A percentile compares a stretch with the other conserved stretches of the same genome.
Conservation (phyloP, 345 rosid genomes). For the Eucalyptus cladocalyx region DNA sequence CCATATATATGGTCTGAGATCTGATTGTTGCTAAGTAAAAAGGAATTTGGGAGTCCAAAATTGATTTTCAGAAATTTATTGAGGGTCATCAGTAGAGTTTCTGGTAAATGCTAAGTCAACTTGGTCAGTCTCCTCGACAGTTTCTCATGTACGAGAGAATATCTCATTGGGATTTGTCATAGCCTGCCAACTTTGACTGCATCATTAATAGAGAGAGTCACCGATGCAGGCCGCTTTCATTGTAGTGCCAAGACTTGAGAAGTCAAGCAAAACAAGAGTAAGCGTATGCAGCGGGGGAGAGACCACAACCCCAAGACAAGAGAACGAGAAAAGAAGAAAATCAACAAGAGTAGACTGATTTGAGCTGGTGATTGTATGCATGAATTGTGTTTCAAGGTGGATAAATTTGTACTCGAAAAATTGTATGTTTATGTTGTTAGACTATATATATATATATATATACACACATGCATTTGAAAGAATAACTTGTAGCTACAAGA, state of each 20-base stretch:
- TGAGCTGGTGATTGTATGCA: background rate
- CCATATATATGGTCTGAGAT: background rate
- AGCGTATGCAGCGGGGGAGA: background rate
- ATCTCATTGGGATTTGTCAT: background rate
- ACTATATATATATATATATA: background rate
- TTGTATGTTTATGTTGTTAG: background rate
- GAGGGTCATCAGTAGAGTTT: background rate
- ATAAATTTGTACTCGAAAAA: background rate
- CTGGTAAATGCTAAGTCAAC: background rate
- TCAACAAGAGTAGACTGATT: background rate
- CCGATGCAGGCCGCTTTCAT: background rate
- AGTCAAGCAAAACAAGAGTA: background rate
- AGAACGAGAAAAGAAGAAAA: background rate
- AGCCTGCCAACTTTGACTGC: background rate
- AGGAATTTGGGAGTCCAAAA: background rate
- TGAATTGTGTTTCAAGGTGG: background rate
- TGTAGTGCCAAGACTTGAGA: background rate
- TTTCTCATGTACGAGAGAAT: background rate
- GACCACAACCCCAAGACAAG: background rate
- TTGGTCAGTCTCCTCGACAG: too few species aligned
- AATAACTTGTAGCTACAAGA: background rate
- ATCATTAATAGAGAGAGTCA: background rate
- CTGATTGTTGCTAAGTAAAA: background rate
- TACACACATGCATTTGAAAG: background rate
- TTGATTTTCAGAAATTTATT: background rate